Evolutionary conservation across 352 stramenopile genomes (phyloP), one percentile per base, ranked within the genome.

Genomic region (Phytophthora boehmeriae): DNA sequence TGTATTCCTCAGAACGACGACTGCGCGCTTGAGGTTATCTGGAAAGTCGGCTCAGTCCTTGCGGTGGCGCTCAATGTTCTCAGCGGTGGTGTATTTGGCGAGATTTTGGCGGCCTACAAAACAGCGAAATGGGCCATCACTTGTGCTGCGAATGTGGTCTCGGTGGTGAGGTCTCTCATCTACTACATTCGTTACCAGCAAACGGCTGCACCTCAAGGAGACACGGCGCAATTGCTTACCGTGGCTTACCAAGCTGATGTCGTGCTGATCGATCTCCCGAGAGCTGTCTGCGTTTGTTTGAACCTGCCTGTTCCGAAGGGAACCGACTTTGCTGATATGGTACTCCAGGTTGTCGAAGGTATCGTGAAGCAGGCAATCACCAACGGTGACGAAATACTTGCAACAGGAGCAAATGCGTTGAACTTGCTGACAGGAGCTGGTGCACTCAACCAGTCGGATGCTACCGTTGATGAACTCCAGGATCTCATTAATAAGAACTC

Each of bases 1-100:
- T 75, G 66, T 46, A 70, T 88, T 22, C 78, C 75, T 80, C 49
- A 61, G 10, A 61, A 61, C 17, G 54, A 61, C 14, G 54, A 61
- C 32, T 61, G 54, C 35, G 54, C 54, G 6, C 34, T 61, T 1
- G 54, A 36, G 5, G 34, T 54, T 53, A 19, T 75, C 6, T 56
- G 17, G 16, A 66, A 72, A 20, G 48, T 71, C 23, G 56, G 38
- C 8, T 59, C 54, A 4, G 49, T 66, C 8, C 16, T 57, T 8
- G 30, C 36, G 16, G 56, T 65, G 38, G 56, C 56, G 16, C 25
- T 65, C 5, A 65, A 65, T 41, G 56, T 41, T 19, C 46, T 49
- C 22, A 65, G 46, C 19, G 49, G 56, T 39, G 56, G 56, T 13
- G 56, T 65, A 13, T 56, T 65, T 34, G 56, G 56, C 17, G 42